These are phyloP conservation scores for Sarcocystis neurona DNA, from an alignment of 169 alveolate genomes.

Conservation along the genomic window DNA sequence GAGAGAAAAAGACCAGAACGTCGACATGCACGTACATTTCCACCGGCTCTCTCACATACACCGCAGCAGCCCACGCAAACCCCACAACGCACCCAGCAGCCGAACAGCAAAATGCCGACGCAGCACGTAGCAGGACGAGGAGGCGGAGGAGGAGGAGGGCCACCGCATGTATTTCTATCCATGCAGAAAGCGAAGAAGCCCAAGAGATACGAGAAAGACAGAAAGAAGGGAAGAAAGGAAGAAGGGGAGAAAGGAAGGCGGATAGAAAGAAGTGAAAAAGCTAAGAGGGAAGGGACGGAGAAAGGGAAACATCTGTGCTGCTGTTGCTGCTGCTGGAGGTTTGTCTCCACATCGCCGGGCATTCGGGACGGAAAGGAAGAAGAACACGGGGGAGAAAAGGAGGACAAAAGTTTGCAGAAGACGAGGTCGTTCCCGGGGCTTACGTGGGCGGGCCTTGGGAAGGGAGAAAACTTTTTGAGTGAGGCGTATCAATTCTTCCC, in stretches of 20 bases:
- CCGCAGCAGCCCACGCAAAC: no score
- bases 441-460: background rate
- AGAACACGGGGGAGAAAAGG: background rate
- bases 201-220: background rate
- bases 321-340: background rate
- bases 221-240: background rate
- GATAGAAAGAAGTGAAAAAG: background rate
- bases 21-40: no score
- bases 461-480: background rate
- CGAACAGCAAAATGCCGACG: no score
- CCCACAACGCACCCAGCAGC: no score
- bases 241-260: background rate
- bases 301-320: background rate
- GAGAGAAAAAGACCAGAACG: no score
- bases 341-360: no score
- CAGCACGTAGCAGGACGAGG: no score
- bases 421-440: background rate
- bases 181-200: background rate
- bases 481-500: background rate
- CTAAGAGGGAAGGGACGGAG: background rate
- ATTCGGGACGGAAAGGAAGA: no score
- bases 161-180: no score
- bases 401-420: background rate
- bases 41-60: no score
- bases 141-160: no score